Evolutionary conservation across 768 basidiomycete species (phyloP), one percentile per base, ranked within the genome.

Genomic region (Agrocybe pediades): DNA sequence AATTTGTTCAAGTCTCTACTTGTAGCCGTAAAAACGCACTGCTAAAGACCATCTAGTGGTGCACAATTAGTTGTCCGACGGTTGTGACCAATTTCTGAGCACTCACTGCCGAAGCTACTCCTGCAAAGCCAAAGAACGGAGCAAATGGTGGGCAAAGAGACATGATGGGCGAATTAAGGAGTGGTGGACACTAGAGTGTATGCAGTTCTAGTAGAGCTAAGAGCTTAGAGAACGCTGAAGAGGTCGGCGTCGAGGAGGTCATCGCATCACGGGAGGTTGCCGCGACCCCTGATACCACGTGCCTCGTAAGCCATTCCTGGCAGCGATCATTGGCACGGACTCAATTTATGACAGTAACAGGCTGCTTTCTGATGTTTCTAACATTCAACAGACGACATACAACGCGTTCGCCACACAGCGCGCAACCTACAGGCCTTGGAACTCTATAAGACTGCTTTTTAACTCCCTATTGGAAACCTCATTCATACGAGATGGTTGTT

Each of bases 111-210:
- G 88, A 82, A n/a, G 94, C 90, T 25, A 98, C 96, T 46, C 96
- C 96, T 46, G 90, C 95, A 69, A 99, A 95, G 23, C 95, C 96
- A 69, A 98, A 97, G 85, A 98, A 98, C 47, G 94, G 92, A 46
- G 95, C 95, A 68, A 91, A 98, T 25, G 95, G 92, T 56, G 94
- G 94, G 69, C 94, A 97, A 46, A 81, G 59, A 21, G 84, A 81
- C 84, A 85, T 87, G 42, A 48, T 63, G 57, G 40, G 49, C n/a
- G 49, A 57, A 50, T 53, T 56, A 27, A 43, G 45, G 47, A 57
- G 49, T 53, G 53, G 27, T 41, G 46, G 52, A 46, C 26, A 46
- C 13, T 46, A 9, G 24, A 11, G 25, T 29, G 16, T 24, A 5
- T 16, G 6, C 5, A 25, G 25, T 46, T 46, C 5, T 13, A n/a